A percentile compares a stretch with the other conserved stretches of the same genome.
phyloP scores from a whole-genome alignment of 176 grass and related monocot species.

The Triticum timopheevii region DNA sequence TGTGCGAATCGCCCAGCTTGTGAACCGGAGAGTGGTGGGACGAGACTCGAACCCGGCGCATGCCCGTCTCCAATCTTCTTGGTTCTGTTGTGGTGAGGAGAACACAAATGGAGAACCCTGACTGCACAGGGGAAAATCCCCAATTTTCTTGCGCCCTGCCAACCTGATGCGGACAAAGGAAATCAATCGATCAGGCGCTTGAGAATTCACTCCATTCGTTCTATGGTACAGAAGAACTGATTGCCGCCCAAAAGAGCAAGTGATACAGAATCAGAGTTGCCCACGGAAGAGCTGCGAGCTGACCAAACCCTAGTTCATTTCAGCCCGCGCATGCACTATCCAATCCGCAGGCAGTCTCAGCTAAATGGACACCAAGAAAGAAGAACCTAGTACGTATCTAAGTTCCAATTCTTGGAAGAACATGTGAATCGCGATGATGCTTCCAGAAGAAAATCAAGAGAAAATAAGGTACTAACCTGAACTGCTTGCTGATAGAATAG shows the following conservation, averaged over 20 bases:
- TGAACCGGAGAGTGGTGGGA: conserved; percentile 77
- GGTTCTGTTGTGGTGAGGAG: background rate
- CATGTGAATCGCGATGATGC: background rate
- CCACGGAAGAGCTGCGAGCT: background rate
- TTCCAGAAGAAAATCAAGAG: background rate
- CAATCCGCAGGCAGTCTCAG: conserved; percentile 10
- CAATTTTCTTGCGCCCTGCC: background rate
- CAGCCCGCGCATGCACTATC: background rate
- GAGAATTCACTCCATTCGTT: background rate
- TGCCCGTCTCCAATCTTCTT: background rate
- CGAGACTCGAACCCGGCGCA: conserved; percentile 84
- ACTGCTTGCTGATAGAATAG: background rate
- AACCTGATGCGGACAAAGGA: background rate
- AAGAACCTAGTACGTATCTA: background rate
- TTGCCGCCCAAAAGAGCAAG: background rate
- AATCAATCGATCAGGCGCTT: background rate
- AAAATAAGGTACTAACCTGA: background rate
- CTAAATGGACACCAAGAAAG: background rate
- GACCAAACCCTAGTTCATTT: background rate
- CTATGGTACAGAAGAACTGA: background rate
- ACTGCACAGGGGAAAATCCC: too few species aligned
- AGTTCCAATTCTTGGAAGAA: background rate
- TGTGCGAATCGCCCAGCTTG: conserved; percentile 83
- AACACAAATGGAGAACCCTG: background rate
- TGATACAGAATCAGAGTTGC: background rate